Percentiles rank a stretch among this genome's conserved stretches.
phyloP scores from a whole-genome alignment of 2,329 filamentous ascomycete species.

The Spiromastix sp. region DNA sequence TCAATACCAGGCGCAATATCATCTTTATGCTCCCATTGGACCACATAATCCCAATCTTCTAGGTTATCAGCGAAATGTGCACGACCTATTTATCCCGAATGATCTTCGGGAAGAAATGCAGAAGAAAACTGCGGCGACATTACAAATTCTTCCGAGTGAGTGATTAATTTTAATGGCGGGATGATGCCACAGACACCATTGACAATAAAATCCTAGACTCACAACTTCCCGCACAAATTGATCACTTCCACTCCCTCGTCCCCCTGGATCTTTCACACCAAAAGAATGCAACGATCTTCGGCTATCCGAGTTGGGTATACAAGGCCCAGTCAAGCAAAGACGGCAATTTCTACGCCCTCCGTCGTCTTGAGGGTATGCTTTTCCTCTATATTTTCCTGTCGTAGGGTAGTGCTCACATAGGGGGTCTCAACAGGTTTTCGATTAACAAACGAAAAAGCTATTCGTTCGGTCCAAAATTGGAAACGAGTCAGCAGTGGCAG shows the following conservation, averaged over 20 bases:
- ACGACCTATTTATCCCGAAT: slow-evolving; percentile 88
- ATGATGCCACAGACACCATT: not conserved
- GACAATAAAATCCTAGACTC: slow-evolving; percentile 40
- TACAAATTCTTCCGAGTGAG: slow-evolving; percentile 72
- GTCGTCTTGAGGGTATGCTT: slow-evolving; percentile 63
- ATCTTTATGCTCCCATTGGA: slow-evolving; percentile 81
- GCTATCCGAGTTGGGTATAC: slow-evolving; percentile 88
- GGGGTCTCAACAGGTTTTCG: slow-evolving; percentile 68
- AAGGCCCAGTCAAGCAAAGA: slow-evolving; percentile 86
- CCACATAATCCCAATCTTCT: slow-evolving; percentile 71
- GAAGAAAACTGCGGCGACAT: slow-evolving; percentile 73
- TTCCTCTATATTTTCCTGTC: no score
- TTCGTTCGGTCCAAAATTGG: slow-evolving; percentile 80
- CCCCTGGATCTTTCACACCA: slow-evolving; percentile 74
- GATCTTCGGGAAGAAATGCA: slow-evolving; percentile 79
- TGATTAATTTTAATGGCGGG: slow-evolving; percentile 7
- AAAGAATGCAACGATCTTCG: slow-evolving; percentile 69
- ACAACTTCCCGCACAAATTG: slow-evolving; percentile 62
- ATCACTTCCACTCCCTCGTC: slow-evolving; percentile 86
- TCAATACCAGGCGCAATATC: slow-evolving; percentile 81
- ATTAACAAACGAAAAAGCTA: slow-evolving; percentile 79
- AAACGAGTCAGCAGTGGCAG: slow-evolving; percentile 71
- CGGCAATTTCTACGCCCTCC: slow-evolving; percentile 75
- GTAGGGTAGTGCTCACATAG: no score
- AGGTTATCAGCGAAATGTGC: slow-evolving; percentile 74